Conservation (phyloP, 2,329 filamentous ascomycete species). For the Sclerotiophoma versabilis region DNA sequence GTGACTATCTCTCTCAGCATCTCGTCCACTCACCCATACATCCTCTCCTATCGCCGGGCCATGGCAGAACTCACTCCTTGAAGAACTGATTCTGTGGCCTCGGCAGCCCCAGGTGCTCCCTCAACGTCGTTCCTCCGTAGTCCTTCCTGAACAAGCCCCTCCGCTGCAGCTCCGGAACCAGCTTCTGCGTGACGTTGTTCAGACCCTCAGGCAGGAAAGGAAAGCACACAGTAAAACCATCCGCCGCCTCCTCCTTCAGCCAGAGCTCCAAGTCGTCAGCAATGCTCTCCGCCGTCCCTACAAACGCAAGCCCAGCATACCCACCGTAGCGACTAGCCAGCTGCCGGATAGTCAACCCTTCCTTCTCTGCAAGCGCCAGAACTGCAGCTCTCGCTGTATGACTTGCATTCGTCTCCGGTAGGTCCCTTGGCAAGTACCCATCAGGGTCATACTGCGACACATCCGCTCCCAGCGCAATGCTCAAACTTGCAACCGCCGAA, state of each 20-base stretch:
- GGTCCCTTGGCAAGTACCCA: conserved; percentile 55
- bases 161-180: conserved; percentile 33
- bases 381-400: conserved; percentile 23
- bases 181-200: conserved; percentile 30
- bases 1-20: too few relatives aligned
- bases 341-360: conserved; percentile 73
- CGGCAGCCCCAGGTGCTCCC: conserved; percentile 63
- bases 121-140: conserved; percentile 60
- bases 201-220: conserved; percentile 30
- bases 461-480: conserved; percentile 70
- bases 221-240: conserved; percentile 72
- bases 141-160: conserved; percentile 51
- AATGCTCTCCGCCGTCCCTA: conserved; percentile 64
- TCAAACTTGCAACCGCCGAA: conserved; percentile 66
- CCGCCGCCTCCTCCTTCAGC: conserved; percentile 71
- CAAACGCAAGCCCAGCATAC: conserved; percentile 68
- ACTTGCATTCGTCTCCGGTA: conserved; percentile 55
- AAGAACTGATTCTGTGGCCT: conserved; percentile 55
- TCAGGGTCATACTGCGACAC: conserved; percentile 63
- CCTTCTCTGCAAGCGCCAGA: conserved; percentile 44
- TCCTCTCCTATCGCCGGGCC: not conserved
- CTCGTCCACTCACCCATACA: not conserved
- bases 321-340: conserved; percentile 64
- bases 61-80: not conserved
- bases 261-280: conserved; percentile 71